A percentile compares a stretch with the other conserved stretches of the same genome.
phyloP scores from a whole-genome alignment of 305 asterid species.

The Fraxinus ornus region DNA sequence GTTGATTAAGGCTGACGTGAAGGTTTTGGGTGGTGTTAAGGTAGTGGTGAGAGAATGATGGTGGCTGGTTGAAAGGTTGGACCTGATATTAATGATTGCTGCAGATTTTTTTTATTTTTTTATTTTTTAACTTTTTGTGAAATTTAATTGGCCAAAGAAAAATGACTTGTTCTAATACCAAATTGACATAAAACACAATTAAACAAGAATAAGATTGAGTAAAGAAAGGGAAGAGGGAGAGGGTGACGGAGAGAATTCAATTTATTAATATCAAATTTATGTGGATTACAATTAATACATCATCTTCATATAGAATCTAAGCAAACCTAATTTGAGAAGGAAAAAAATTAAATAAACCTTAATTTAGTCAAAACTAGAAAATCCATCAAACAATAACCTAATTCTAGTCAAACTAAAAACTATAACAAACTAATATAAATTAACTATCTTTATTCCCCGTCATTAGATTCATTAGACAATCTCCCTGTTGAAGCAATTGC shows the following conservation, averaged over 20 bases:
- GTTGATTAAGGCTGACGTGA: neutral
- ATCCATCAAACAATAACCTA: neutral
- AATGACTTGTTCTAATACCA: neutral
- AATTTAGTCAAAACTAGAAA: neutral
- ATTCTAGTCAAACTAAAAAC: neutral
- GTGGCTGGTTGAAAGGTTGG: neutral
- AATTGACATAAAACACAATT: neutral
- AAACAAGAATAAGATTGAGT: neutral
- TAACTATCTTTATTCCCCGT: neutral
- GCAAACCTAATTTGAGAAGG: neutral
- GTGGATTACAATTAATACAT: neutral
- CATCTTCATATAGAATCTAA: neutral
- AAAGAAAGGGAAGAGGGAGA: neutral
- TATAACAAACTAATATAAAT: neutral
- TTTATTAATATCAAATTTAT: neutral
- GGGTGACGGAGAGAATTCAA: neutral
- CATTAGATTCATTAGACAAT: neutral
- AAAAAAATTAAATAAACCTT: neutral
- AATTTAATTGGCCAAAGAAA: neutral
- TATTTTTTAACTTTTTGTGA: neutral
- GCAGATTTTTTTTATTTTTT: neutral
- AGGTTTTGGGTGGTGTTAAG: neutral
- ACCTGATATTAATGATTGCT: neutral
- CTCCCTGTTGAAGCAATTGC: neutral
- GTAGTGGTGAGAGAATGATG: neutral